Percentiles rank a stretch among this genome's conserved stretches.
Conservation (phyloP, 2,329 filamentous ascomycete genomes). For the Cladophialophora bantiana region DNA sequence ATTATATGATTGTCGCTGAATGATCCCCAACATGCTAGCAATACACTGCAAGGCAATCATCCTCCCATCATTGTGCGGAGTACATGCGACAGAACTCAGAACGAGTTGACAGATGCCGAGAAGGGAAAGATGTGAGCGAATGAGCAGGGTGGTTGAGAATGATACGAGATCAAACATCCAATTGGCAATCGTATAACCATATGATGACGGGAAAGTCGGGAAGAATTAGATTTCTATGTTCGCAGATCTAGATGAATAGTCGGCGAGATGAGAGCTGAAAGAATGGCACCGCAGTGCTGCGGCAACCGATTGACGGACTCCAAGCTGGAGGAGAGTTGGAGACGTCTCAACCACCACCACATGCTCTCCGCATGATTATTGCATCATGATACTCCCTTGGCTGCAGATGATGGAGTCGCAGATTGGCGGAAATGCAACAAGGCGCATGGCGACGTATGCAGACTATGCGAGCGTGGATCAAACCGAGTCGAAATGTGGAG, state of each 20-base stretch:
- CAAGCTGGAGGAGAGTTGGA: neutral
- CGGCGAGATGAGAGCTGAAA: neutral
- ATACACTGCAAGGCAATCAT: neutral
- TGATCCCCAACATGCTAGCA: neutral
- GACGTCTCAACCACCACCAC: neutral
- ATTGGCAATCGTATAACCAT: neutral
- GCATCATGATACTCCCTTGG: neutral
- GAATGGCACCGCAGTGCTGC: no score
- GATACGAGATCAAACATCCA: neutral
- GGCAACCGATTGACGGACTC: neutral
- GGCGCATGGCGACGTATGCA: neutral
- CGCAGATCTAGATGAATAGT: neutral
- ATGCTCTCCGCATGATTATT: slow-evolving; percentile 5
- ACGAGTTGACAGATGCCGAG: neutral
- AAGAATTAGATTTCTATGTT: neutral
- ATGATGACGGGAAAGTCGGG: neutral
- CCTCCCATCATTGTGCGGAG: neutral
- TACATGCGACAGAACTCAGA: neutral
- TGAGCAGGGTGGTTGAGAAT: neutral
- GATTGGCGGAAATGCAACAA: neutral
- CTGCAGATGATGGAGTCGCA: no score
- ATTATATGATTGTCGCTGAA: neutral
- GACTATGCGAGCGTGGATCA: neutral
- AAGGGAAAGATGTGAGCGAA: neutral
- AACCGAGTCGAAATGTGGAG: neutral